Conservation (phyloP, 441 rosid genomes). For the Gossypium schwendimanii region DNA sequence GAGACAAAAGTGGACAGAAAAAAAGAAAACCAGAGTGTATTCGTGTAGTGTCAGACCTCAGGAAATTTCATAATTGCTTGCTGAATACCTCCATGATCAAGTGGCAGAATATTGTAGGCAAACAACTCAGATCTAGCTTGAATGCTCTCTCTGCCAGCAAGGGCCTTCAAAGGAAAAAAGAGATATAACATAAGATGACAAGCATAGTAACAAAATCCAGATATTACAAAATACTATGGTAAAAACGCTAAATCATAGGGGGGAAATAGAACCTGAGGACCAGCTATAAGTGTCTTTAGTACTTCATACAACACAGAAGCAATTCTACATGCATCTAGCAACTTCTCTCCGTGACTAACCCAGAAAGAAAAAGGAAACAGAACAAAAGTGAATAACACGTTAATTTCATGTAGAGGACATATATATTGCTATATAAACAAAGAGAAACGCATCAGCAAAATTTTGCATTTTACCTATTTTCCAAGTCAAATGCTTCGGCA, state of each 20-base stretch:
- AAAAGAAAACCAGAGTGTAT: slow-evolving; percentile 11
- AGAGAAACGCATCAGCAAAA: background rate
- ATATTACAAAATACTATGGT: background rate
- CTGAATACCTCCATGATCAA: slow-evolving; percentile 73
- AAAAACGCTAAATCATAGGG: slow-evolving; percentile 10
- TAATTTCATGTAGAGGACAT: background rate
- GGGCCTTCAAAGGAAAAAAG: slow-evolving; percentile 46
- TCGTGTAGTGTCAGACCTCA: slow-evolving; percentile 56
- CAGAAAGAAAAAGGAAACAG: background rate
- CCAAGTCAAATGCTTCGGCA: slow-evolving; percentile 43
- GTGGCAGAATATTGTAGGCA: slow-evolving; percentile 90
- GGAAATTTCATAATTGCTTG: slow-evolving; percentile 79
- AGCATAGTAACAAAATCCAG: background rate
- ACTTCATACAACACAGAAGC: slow-evolving; percentile 56
- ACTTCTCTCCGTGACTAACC: slow-evolving; percentile 43
- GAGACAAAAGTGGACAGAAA: background rate
- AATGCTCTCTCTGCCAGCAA: slow-evolving; percentile 47
- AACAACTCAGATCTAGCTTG: slow-evolving; percentile 51
- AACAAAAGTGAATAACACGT: background rate
- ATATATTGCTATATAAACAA: background rate
- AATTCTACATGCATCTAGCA: slow-evolving; percentile 40
- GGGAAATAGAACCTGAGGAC: slow-evolving; percentile 46
- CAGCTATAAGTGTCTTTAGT: slow-evolving; percentile 55
- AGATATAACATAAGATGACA: slow-evolving; percentile 9
- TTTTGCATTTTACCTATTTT: slow-evolving; percentile 35